A percentile compares a stretch with the other conserved stretches of the same genome.
Evolutionary conservation across 2,329 filamentous ascomycete species (phyloP).

Genomic region (Microthyrium microscopicum): DNA sequence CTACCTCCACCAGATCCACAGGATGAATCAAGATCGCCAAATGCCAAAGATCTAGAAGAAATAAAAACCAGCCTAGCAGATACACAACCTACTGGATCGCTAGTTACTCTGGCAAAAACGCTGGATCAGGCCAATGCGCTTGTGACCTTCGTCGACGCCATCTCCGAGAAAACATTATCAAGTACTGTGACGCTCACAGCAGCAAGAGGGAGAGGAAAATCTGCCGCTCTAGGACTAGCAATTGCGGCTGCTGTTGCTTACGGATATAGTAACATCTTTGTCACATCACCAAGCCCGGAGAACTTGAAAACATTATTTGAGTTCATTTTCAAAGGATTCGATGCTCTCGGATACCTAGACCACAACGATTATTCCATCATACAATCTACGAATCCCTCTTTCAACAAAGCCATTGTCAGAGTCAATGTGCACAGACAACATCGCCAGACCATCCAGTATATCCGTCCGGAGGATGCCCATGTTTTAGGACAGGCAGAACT

Average conservation of each 20-base stretch:
- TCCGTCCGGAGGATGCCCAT: slow-evolving; percentile 89
- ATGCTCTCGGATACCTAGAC: slow-evolving; percentile 82
- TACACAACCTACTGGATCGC: slow-evolving; percentile 67
- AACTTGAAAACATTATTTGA: slow-evolving; percentile 98
- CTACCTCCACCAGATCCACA: slow-evolving; percentile 62
- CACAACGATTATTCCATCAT: slow-evolving; percentile 97
- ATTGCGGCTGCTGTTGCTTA: slow-evolving; percentile 88
- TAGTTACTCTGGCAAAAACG: slow-evolving; percentile 74
- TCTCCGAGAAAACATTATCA: slow-evolving; percentile 84
- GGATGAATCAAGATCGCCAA: slow-evolving; percentile 51
- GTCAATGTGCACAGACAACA: slow-evolving; percentile 93
- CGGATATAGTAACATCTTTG: slow-evolving; percentile 98
- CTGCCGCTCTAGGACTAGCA: slow-evolving; percentile 83
- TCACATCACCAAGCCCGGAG: slow-evolving; percentile 92
- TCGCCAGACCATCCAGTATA: slow-evolving; percentile 96
- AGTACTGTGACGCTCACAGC: slow-evolving; percentile 91
- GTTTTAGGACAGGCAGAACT: slow-evolving; percentile 89
- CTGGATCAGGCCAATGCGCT: slow-evolving; percentile 93
- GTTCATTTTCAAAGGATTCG: slow-evolving; percentile 96
- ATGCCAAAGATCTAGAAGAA: slow-evolving; percentile 58
- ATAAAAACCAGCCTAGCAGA: slow-evolving; percentile 82
- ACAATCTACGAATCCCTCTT: slow-evolving; percentile 93
- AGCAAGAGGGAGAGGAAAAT: slow-evolving; percentile 89
- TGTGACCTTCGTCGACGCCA: slow-evolving; percentile 91
- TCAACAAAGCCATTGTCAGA: slow-evolving; percentile 96